phyloP scores from a whole-genome alignment of 805 yeast genomes.

The Ogataea methanolica region DNA sequence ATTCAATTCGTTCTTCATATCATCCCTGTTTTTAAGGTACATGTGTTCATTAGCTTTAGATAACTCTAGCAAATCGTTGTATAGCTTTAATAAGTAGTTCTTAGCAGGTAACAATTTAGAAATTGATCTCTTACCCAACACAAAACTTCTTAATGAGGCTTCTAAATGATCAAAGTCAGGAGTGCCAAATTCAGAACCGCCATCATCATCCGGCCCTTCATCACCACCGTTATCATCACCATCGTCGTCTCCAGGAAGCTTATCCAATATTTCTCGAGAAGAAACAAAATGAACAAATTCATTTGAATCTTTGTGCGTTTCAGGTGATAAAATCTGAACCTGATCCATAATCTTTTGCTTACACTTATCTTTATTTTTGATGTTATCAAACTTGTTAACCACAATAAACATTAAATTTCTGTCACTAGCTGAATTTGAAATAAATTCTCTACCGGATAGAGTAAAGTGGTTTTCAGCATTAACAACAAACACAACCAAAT shows the following conservation, averaged over 20 bases:
- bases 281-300: slow-evolving; percentile 94
- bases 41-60: slow-evolving; percentile 59
- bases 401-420: slow-evolving; percentile 91
- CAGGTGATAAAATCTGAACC: slow-evolving; percentile 81
- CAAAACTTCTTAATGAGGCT: slow-evolving; percentile 77
- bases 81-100: slow-evolving; percentile 69
- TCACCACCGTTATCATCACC: slow-evolving; percentile 34
- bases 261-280: slow-evolving; percentile 44
- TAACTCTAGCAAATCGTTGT: slow-evolving; percentile 58
- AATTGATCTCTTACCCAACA: slow-evolving; percentile 80
- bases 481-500: slow-evolving; percentile 91
- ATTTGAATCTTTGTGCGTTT: slow-evolving; percentile 79
- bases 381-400: slow-evolving; percentile 86
- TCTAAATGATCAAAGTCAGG: slow-evolving; percentile 83
- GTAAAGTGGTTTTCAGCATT: slow-evolving; percentile 96
- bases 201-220: slow-evolving; percentile 27
- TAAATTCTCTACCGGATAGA: slow-evolving; percentile 88
- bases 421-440: slow-evolving; percentile 84
- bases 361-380: slow-evolving; percentile 77
- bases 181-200: slow-evolving; percentile 31
- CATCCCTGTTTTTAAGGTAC: slow-evolving; percentile 44
- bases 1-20: slow-evolving; percentile 44
- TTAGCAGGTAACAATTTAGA: slow-evolving; percentile 92
- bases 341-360: slow-evolving; percentile 74
- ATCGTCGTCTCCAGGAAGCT: slow-evolving; percentile 32